Evolutionary conservation across 2,329 filamentous ascomycete genomes (phyloP), one percentile per base, ranked within the genome.

Genomic region (Ceratocystiopsis minuta): DNA sequence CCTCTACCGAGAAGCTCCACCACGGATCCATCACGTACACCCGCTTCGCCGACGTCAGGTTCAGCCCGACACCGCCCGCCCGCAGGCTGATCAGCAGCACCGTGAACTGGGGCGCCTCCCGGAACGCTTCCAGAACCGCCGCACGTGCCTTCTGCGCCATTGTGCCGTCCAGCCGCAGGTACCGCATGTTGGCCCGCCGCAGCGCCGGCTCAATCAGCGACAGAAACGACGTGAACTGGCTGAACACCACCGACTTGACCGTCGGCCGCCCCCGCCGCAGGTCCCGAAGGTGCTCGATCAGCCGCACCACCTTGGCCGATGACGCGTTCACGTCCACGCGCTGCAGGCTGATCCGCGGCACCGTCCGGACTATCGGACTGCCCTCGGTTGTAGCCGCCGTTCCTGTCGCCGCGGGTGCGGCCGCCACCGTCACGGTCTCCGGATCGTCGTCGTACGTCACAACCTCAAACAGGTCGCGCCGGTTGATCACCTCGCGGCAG

Each of bases 11-110:
- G 59, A 88, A 98, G 55, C 83, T 92, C 90, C 90, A 98, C 90
- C 90, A 98, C 0, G 90, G 90, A 59, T 98, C 90, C 90, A 98
- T 96, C 82, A 98, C 92, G 63, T 80, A 98, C 6, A 98, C 92
- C 42, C 83, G 68, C 48, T 79, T 84, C 6, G 90, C 90, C 50
- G 78, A 78, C 0, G 88, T 96, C 46, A 98, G 61, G 55, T 98
- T 98, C 36, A 98, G 66, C 0, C 90, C 90, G 0, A 98, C 90
- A 18, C 90, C 92, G 5, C 92, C 90, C 0, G 92, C 90, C 16
- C 85, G 72, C 43, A 98, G 65, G 51, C 80, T 88, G 40, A 98
- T 72, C 2, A 98, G 66, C 4, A 98, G 64, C 1, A 98, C 73
- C 3, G 72, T 72, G 18, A 84, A 83, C 39, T 70, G 74, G 2